These are phyloP conservation scores for Cyberlindnera bimundalis DNA, from an alignment of 805 yeast genomes.

Conservation along the genomic window DNA sequence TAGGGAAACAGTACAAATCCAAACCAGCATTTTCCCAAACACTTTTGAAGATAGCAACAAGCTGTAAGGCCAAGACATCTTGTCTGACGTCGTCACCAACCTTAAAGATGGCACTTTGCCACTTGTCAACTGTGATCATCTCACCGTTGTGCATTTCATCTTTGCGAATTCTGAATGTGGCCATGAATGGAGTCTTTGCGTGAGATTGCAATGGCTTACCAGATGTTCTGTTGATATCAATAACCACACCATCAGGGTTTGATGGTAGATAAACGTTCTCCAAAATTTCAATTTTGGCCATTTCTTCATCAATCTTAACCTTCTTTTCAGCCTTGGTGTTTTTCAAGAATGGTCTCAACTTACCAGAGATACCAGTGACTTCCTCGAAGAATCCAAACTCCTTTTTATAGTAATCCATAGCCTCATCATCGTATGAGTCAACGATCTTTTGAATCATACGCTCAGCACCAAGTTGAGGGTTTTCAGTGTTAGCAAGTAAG, in stretches of 20 bases:
- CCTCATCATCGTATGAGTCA: conserved; percentile 53
- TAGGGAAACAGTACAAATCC: conserved; percentile 88
- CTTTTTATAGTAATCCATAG: conserved; percentile 64
- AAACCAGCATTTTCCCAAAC: conserved; percentile 87
- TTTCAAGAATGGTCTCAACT: conserved; percentile 89
- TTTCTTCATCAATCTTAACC: conserved; percentile 92
- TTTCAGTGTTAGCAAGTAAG: conserved; percentile 87
- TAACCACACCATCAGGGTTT: conserved; percentile 92
- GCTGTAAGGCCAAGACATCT: conserved; percentile 89
- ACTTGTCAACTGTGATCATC: conserved; percentile 50
- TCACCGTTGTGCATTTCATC: conserved; percentile 43
- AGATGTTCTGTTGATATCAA: conserved; percentile 86
- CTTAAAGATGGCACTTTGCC: conserved; percentile 97
- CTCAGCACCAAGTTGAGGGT: conserved; percentile 78
- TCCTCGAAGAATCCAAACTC: conserved; percentile 89
- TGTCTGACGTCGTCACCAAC: conserved; percentile 99
- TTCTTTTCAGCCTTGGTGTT: conserved; percentile 95
- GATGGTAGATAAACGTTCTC: conserved; percentile 91
- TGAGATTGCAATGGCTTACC: conserved; percentile 96
- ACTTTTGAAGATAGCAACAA: conserved; percentile 86
- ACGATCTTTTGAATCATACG: conserved; percentile 72
- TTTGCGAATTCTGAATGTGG: conserved; percentile 80
- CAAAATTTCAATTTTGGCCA: conserved; percentile 69
- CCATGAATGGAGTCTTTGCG: conserved; percentile 98
- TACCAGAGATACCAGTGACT: conserved; percentile 92